Evolutionary conservation across 179 eudicot species (phyloP), one percentile per base, ranked within the genome.

Genomic region (Carnegiea gigantea): DNA sequence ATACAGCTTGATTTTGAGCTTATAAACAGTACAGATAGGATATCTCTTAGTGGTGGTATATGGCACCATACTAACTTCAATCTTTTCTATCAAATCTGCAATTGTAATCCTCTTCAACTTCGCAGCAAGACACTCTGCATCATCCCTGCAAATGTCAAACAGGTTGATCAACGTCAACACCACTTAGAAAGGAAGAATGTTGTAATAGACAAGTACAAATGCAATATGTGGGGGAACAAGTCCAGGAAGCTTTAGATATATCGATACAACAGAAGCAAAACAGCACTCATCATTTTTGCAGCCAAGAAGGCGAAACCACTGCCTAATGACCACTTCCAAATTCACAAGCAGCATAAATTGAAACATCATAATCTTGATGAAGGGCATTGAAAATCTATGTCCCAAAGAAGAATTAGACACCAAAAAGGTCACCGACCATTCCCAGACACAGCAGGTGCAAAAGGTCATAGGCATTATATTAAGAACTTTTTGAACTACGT

Each of bases 1-100:
- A 79, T 84, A 87, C 21, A 97, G 90, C 85, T 89, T 93, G 44
- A 97, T 82, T 73, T 65, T 86, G 74, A 97, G 95, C 90, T 93
- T 95, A 80, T 95, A 95, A 33, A 92, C 72, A 83, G 91, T 86
- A 80, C 83, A 78, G 28, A 87, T 80, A 68, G 83, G 57, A 24
- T 85, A 24, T 15, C 84, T 64, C 24, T 82, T 38, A 80, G 89
- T 73, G 77, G 88, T 73, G n/a, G 86, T 82, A 76, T 83, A 87
- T 13, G 95, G 97, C 82, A 88, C 82, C 51, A 92, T 84, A 62
- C 85, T 76, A 43, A 95, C 97, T 86, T 93, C 97, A 82, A 97
- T 89, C 59, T 89, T 87, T 88, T 95, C 95, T 68, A 91, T 87
- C 78, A 95, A 70, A 78, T 95, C 97, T 26, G 99, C 98, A 75